These are phyloP conservation scores for Microbotryomycetes sp. DNA, from an alignment of 1,284 basidiomycete genomes.

Conservation along the genomic window DNA sequence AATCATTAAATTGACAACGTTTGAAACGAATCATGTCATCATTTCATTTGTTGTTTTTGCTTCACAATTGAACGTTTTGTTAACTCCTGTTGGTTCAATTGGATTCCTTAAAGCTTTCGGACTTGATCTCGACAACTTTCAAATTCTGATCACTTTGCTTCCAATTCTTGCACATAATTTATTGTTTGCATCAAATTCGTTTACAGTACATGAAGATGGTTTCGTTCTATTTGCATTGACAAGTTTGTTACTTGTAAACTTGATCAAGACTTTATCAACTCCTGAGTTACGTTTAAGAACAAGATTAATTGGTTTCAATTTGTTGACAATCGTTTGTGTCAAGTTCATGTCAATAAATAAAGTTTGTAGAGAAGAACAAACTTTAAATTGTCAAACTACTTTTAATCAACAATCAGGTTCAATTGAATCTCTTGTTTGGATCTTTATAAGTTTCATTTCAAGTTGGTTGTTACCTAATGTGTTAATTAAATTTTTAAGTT, in stretches of 20 bases:
- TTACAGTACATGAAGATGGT: slow-evolving; percentile 91
- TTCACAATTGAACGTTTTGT: too few species aligned
- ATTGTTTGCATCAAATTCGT: slow-evolving; percentile 69
- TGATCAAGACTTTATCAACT: slow-evolving; percentile 49
- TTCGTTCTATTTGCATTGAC: slow-evolving; percentile 67
- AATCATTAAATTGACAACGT: too few species aligned
- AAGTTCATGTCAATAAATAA: slow-evolving; percentile 69
- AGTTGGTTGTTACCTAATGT: slow-evolving; percentile 56
- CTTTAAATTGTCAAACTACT: slow-evolving; percentile 73
- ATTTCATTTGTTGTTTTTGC: too few species aligned
- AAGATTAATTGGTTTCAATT: slow-evolving; percentile 65
- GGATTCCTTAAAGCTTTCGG: not conserved
- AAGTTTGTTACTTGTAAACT: slow-evolving; percentile 53
- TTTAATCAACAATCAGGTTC: slow-evolving; percentile 70
- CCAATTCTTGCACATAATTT: slow-evolving; percentile 28
- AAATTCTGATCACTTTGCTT: slow-evolving; percentile 11
- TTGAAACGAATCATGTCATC: too few species aligned
- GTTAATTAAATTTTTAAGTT: slow-evolving; percentile 56
- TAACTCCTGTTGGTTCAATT: too few species aligned
- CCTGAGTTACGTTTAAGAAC: slow-evolving; percentile 62
- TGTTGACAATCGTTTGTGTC: slow-evolving; percentile 61
- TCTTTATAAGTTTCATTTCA: slow-evolving; percentile 55
- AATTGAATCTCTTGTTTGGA: slow-evolving; percentile 55
- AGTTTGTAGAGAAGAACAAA: slow-evolving; percentile 91
- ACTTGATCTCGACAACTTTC: not conserved